Conservation (phyloP, 2,329 filamentous ascomycete genomes). For the Cladosporium halotolerans region DNA sequence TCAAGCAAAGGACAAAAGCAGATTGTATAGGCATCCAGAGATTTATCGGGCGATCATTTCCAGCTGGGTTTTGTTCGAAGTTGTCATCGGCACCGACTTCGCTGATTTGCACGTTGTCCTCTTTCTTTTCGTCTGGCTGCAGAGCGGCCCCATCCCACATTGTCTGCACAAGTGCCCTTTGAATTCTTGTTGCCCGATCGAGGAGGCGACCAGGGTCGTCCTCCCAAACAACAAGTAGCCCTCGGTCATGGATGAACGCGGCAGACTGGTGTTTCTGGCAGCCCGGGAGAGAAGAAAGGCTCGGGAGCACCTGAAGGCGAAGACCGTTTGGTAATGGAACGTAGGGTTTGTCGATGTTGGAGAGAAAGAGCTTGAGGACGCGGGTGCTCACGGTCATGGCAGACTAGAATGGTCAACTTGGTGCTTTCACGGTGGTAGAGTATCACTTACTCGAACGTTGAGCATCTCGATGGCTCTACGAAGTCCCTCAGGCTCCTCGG, state of each 20-base stretch:
- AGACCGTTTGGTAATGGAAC: slow-evolving; percentile 55
- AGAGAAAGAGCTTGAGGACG: slow-evolving; percentile 56
- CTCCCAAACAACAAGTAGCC: slow-evolving; percentile 58
- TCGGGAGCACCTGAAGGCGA: slow-evolving; percentile 56
- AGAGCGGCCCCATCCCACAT: slow-evolving; percentile 48
- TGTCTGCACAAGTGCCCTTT: slow-evolving; percentile 50
- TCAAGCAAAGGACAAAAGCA: slow-evolving; percentile 47
- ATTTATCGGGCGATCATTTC: slow-evolving; percentile 31
- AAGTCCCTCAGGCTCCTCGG: slow-evolving; percentile 42
- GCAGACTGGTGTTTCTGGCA: slow-evolving; percentile 61
- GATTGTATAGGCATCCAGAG: slow-evolving; percentile 52
- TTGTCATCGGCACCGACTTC: slow-evolving; percentile 29
- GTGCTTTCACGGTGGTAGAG: not conserved
- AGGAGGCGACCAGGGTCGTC: slow-evolving; percentile 54
- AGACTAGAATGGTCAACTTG: slow-evolving; percentile 37
- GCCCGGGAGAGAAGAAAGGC: slow-evolving; percentile 49
- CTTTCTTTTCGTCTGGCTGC: slow-evolving; percentile 38
- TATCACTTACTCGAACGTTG: slow-evolving; percentile 48
- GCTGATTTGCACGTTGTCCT: slow-evolving; percentile 31
- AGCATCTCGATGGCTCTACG: slow-evolving; percentile 44
- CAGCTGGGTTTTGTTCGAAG: slow-evolving; percentile 33
- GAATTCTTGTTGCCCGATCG: slow-evolving; percentile 46
- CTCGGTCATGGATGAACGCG: slow-evolving; percentile 56
- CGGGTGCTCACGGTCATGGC: slow-evolving; percentile 63
- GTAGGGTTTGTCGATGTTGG: slow-evolving; percentile 45